These are phyloP conservation scores for Cercophora samala DNA, from an alignment of 495 filamentous ascomycete species.

Conservation along the genomic window DNA sequence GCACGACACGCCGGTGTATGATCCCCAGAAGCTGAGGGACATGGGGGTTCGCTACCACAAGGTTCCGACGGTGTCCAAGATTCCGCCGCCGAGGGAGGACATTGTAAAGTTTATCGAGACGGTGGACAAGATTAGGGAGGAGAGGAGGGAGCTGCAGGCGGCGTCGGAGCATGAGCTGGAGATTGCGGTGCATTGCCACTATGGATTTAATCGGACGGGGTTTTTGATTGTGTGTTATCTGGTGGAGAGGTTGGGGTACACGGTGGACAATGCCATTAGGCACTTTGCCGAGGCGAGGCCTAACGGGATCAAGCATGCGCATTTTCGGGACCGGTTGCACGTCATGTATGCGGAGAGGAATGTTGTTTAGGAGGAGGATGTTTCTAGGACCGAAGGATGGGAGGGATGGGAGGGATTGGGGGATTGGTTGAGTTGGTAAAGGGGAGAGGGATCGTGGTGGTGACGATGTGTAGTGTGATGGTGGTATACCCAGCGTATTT, in stretches of 20 bases:
- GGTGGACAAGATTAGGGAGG: constrained; percentile 65
- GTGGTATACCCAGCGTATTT: constrained; percentile 5
- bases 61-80: constrained; percentile 87
- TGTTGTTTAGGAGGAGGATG: constrained; percentile 4
- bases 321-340: constrained; percentile 84
- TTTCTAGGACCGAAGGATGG: not conserved
- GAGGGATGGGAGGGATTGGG: not conserved
- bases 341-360: constrained; percentile 60
- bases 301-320: constrained; percentile 82
- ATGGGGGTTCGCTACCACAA: constrained; percentile 79
- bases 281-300: constrained; percentile 70
- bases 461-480: too few relatives aligned
- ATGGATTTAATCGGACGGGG: constrained; percentile 89
- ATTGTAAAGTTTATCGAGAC: constrained; percentile 72
- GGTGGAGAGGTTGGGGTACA: constrained; percentile 72
- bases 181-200: constrained; percentile 91
- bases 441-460: too few relatives aligned
- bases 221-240: constrained; percentile 90
- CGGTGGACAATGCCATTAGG: constrained; percentile 73
- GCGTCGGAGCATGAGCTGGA: constrained; percentile 43
- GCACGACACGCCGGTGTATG: constrained; percentile 81
- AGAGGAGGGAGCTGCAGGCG: constrained; percentile 38
- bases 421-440: not conserved
- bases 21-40: constrained; percentile 67
- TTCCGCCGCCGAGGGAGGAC: constrained; percentile 76